phyloP scores from a whole-genome alignment of 2,329 filamentous ascomycete genomes.

The Diaporthe eres region DNA sequence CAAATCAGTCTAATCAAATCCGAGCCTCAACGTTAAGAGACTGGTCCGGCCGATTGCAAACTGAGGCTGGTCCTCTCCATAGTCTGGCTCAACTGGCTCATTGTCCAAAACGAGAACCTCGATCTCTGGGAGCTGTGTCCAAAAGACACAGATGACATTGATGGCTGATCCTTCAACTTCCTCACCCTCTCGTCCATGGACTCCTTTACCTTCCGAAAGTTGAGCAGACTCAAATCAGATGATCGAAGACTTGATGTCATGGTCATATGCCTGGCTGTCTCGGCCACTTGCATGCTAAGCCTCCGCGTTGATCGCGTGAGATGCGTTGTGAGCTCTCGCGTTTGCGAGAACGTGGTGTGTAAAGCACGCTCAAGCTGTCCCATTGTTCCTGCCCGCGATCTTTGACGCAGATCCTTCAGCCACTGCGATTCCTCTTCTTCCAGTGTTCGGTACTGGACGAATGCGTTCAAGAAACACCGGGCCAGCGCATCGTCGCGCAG shows the following conservation, averaged over 20 bases:
- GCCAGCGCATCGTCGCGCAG: not conserved
- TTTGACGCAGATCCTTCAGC: not conserved
- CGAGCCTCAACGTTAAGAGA: not conserved
- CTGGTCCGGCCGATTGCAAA: not conserved
- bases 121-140: not conserved
- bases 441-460: not conserved
- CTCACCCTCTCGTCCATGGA: not conserved
- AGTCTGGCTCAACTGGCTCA: not conserved
- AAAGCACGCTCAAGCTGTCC: not conserved
- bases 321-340: not conserved
- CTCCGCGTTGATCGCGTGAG: not conserved
- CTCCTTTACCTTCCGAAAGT: conserved; percentile 1
- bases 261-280: not conserved
- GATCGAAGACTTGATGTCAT: not conserved
- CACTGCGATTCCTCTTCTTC: not conserved
- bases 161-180: not conserved
- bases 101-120: not conserved
- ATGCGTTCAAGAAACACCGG: not conserved
- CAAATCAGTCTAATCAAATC: not conserved
- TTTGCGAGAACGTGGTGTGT: not conserved
- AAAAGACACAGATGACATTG: not conserved
- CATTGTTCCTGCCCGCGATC: not conserved
- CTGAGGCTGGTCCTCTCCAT: not conserved
- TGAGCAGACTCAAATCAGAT: not conserved
- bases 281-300: not conserved